These are phyloP conservation scores for Plantago elongata DNA, from an alignment of 257 asterid species.

Conservation along the genomic window DNA sequence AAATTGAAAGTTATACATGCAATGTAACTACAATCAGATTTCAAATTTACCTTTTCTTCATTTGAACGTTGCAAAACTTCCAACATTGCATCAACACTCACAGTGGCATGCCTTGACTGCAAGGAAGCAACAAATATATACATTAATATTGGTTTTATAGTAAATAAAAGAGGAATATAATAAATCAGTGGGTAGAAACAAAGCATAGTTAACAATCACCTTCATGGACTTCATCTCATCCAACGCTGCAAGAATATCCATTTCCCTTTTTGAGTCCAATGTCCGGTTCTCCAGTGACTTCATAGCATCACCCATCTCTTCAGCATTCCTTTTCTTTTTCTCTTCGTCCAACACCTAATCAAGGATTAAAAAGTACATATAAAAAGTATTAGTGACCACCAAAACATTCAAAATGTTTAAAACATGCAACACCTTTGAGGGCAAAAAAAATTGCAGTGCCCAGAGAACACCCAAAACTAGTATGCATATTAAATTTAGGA, in stretches of 20 bases:
- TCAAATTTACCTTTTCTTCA: slow-evolving; percentile 44
- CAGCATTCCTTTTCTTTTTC: slow-evolving; percentile 54
- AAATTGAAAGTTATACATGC: not conserved
- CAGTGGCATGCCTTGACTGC: slow-evolving; percentile 85
- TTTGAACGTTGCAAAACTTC: slow-evolving; percentile 62
- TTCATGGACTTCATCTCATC: slow-evolving; percentile 94
- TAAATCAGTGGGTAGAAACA: not conserved
- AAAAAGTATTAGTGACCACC: not conserved
- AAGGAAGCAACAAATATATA: slow-evolving; percentile 2
- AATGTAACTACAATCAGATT: slow-evolving; percentile 8
- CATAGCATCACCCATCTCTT: slow-evolving; percentile 98
- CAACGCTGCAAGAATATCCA: slow-evolving; percentile 87
- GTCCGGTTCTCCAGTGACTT: slow-evolving; percentile 88
- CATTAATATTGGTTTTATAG: not conserved
- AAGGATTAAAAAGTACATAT: not conserved
- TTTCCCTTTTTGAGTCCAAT: slow-evolving; percentile 76
- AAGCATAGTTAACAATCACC: slow-evolving; percentile 34
- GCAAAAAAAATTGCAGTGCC: not conserved
- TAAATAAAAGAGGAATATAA: not conserved
- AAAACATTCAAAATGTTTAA: not conserved
- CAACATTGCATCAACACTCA: slow-evolving; percentile 85
- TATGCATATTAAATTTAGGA: slow-evolving; percentile 2
- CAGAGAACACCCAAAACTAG: not conserved
- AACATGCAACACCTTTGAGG: not conserved
- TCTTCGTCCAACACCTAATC: slow-evolving; percentile 55